phyloP scores from a whole-genome alignment of 2,329 filamentous ascomycete species.

The Emergomyces pasteurianus region DNA sequence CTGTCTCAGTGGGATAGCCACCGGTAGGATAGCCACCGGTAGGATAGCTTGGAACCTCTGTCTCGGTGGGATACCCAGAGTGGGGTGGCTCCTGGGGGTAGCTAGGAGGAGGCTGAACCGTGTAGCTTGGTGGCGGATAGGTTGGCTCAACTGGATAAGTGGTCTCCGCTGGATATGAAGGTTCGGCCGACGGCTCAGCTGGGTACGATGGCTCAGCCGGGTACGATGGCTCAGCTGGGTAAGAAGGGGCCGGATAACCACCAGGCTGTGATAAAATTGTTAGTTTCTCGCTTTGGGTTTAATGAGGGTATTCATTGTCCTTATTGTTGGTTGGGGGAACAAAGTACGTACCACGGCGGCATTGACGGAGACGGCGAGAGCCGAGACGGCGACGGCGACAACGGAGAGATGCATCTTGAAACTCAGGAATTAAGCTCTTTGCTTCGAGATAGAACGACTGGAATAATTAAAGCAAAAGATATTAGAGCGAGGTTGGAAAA shows the following conservation, averaged over 20 bases:
- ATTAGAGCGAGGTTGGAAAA: background rate
- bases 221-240: background rate
- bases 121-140: background rate
- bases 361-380: conserved; percentile 3
- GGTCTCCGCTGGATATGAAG: background rate
- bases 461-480: background rate
- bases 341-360: background rate
- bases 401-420: conserved; percentile 11
- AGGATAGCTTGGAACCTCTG: background rate
- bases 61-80: background rate
- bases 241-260: background rate
- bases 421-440: background rate
- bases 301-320: background rate
- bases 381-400: conserved; percentile 12
- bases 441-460: background rate
- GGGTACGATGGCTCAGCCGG: background rate
- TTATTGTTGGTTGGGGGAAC: background rate
- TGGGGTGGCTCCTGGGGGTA: no score
- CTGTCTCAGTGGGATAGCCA: background rate
- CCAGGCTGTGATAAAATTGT: background rate
- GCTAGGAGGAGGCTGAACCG: no score
- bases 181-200: no score
- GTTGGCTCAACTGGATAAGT: background rate
- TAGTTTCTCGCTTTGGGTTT: no score
- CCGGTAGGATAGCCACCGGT: background rate